Percentiles rank a stretch among this genome's conserved stretches.
These are phyloP conservation scores for Zygoascus bituminiphila DNA, from an alignment of 805 yeast genomes.

Conservation along the genomic window DNA sequence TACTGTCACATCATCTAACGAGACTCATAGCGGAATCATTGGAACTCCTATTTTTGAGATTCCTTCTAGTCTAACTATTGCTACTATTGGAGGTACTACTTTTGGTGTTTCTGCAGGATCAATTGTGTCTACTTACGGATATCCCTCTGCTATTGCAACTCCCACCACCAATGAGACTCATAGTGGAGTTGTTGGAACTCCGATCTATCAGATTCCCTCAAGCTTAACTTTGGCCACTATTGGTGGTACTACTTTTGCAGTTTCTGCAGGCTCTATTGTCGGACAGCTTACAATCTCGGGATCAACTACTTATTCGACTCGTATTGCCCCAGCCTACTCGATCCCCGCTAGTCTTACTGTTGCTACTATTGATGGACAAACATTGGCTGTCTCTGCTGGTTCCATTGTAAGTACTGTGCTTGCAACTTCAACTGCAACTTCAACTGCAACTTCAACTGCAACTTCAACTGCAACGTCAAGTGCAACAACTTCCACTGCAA, in stretches of 20 bases:
- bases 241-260: slow-evolving; percentile 4
- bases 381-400: slow-evolving; percentile 1
- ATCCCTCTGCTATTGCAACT: neutral
- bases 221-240: neutral
- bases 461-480: neutral
- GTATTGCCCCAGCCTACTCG: slow-evolving; percentile 1
- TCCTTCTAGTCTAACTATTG: slow-evolving; percentile 4
- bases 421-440: too few species aligned
- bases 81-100: slow-evolving; percentile 6
- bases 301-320: neutral
- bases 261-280: slow-evolving; percentile 1
- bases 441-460: neutral
- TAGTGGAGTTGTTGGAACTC: slow-evolving; percentile 1
- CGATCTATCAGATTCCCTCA: neutral
- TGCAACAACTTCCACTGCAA: neutral
- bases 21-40: neutral
- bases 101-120: slow-evolving; percentile 2
- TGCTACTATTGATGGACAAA: slow-evolving; percentile 6
- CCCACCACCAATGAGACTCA: neutral
- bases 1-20: neutral
- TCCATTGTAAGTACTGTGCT: slow-evolving; percentile 3
- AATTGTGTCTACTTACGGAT: slow-evolving; percentile 5
- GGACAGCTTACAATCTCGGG: neutral
- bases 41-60: slow-evolving; percentile 4
- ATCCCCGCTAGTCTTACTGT: slow-evolving; percentile 3